Evolutionary conservation across 1,284 basidiomycete species (phyloP), one percentile per base, ranked within the genome.

Genomic region (Meripilus lineatus): DNA sequence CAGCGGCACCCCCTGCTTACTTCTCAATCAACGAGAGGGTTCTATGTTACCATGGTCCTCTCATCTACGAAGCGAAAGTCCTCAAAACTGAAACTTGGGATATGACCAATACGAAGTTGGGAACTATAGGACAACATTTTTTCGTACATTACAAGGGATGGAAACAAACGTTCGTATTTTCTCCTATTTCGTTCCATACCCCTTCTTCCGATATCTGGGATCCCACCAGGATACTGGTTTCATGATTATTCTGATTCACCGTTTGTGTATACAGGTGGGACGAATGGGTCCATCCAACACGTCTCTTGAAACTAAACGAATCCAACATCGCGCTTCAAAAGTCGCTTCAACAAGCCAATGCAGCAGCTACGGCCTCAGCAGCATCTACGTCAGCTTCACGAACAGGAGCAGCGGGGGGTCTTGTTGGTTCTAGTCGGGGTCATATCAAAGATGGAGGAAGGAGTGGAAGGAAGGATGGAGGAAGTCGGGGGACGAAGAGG

Each of bases 91-190:
- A 90, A 58, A 79, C 74, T 40, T 88, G 84, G 73, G 81, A 85
- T 45, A 84, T 87, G 55, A 69, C 74, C 3, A 83, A 78, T 43
- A 81, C 85, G 5, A 73, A 80, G 33, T 73, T 77, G 4, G 85
- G 87, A 3, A 65, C 70, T 4, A 66, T 78, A 1, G 93, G 93
- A 1, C 80, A 82, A 4, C 90, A 96, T 57, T 99, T 92, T 65
- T 85, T 89, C 51, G 94, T 99, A 20, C 96, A 99, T 66, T 99
- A 99, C 74, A 94, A 96, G 63, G 96, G 96, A 4, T 99, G 96
- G 96, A 99, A 98, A 65, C 89, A 93, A 66, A 94, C 90, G 84
- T 94, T 62, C 65, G 91, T 13, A 24, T 4, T 24, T 20, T 47
- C 40, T 36, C 35, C 24, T 28, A 15, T 36, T 20, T 39, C 28